A percentile compares a stretch with the other conserved stretches of the same genome.
These are phyloP conservation scores for Chimonanthus salicifolius DNA, from an alignment of 164 flowering plant species.

Conservation along the genomic window DNA sequence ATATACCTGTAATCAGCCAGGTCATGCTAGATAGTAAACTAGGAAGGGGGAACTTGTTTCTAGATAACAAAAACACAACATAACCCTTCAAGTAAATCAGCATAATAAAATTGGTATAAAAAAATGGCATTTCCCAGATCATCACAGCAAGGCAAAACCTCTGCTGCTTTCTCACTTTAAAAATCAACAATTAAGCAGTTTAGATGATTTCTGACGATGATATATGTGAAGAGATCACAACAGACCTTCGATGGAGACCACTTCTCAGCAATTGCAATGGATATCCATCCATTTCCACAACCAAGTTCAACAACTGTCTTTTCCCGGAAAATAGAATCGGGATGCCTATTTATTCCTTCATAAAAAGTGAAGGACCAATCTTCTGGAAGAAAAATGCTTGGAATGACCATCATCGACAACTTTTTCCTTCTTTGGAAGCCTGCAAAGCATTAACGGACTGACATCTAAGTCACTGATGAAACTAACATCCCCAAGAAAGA, in stretches of 20 bases:
- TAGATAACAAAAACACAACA: background rate
- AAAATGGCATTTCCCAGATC: background rate
- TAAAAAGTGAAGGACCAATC: constrained; percentile 97
- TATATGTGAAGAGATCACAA: background rate
- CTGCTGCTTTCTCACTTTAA: background rate
- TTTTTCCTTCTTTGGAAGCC: constrained; percentile 69
- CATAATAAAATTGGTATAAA: background rate
- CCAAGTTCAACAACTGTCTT: constrained; percentile 91
- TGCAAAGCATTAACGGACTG: constrained; percentile 11
- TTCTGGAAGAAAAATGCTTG: constrained; percentile 95
- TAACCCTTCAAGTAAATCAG: background rate
- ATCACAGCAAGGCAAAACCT: background rate
- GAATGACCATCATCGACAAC: constrained; percentile 86
- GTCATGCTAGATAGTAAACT: background rate
- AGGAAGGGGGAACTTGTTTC: background rate
- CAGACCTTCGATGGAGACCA: constrained; percentile 87
- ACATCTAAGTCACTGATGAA: background rate
- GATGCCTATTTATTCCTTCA: constrained; percentile 89
- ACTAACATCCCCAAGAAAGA: background rate
- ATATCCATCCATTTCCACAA: constrained; percentile 99
- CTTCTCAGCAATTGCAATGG: constrained; percentile 92
- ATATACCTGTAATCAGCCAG: constrained; percentile 57
- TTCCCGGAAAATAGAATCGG: constrained; percentile 85
- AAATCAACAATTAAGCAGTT: background rate
- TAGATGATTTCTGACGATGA: background rate